Evolutionary conservation across 225 moss, liverwort and hornwort genomes (phyloP), one percentile per base, ranked within the genome.

Genomic region (Antitrichia curtipendula): DNA sequence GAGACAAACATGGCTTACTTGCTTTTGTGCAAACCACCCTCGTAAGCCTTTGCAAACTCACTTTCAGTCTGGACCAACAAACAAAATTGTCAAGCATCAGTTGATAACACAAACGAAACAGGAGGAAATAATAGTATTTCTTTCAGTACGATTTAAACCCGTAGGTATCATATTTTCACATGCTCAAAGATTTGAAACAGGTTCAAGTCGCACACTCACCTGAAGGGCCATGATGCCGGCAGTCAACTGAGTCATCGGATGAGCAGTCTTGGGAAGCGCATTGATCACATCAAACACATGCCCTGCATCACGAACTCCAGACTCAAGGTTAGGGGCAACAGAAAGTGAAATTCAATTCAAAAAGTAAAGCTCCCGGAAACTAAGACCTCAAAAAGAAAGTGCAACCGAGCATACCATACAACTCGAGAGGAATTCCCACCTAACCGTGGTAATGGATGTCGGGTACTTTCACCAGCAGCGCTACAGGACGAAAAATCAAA

Each of bases 181-280:
- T 47, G 16, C 16, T 28, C 25, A 69, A 82, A 53, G 17, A 81
- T 59, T 34, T 6, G 22, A 18, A 87, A 81, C 65, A 68, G 6
- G 54, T 53, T 21, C 25, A 8, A 41, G 16, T 31, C 65, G 52
- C 64, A 65, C 13, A 28, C 43, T 16, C 9, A 91, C 91, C 90
- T 96, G 96, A 21, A 96, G 92, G 57, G 97, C 97, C 95, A 96
- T 88, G 76, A 97, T 94, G 63, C 93, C 97, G 22, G 94, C 82
- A 61, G 93, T 89, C n/a, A 97, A 84, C 85, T 96, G 97, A 64
- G 96, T 96, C 97, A 97, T 97, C 18, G 97, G 95, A 81, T 97
- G 96, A 2, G 95, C 92, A 58, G 90, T 94, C 63, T 90, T 90
- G 0, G 96, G 97, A 69, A 91, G 84, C 7, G 94, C 93, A 41